Base-by-base conservation (phyloP, 75 land plant genomes). In the Picea sitchensis region DNA sequence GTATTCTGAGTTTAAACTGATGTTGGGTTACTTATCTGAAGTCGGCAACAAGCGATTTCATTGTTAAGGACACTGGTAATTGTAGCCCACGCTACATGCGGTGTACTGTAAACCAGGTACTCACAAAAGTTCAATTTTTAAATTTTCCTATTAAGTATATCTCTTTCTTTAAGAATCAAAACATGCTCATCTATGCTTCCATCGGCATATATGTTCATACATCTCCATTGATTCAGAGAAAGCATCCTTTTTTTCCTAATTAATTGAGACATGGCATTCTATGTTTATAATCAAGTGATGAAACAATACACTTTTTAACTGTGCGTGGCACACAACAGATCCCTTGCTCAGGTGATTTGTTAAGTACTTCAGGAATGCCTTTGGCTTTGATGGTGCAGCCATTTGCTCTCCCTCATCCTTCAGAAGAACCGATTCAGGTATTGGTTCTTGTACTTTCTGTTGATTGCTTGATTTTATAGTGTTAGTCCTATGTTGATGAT, bases 11-110 rank as follows among this genome's bases (percentile, higher is more conserved):
- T 59, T 12, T 81, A 20, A 57, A 83, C 58, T 82, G 54, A 63
- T 36, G 5, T 23, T 79, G 18, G 64, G 57, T 71, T 67, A 34
- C 41, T 18, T 81, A 26, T 73, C 15, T 72, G 58, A 75, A 96
- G 99, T 90, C 99, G 88, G 91, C 99, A 23, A 88, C 95, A 23
- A 91, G 92, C 77, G 90, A 91, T 62, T 95, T 90, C 80, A 83
- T 94, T 78, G 98, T 87, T 38, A 88, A 83, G 67, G 99, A 96
- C 71, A 91, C 86, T 59, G 99, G 99, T 20, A 96, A 95, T 82
- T 96, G 99, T 86, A 96, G 98, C 80, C 99, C 99, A 32, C 88
- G 95, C 12, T 85, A 87, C 62, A 96, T 96, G 93, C 92, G 99
- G 65, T 94, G 99, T 80, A 95, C 98, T n/a, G 77, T 96, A 7